phyloP scores from a whole-genome alignment of 2,329 filamentous ascomycete species.

The Atkinsonella hypoxylon region DNA sequence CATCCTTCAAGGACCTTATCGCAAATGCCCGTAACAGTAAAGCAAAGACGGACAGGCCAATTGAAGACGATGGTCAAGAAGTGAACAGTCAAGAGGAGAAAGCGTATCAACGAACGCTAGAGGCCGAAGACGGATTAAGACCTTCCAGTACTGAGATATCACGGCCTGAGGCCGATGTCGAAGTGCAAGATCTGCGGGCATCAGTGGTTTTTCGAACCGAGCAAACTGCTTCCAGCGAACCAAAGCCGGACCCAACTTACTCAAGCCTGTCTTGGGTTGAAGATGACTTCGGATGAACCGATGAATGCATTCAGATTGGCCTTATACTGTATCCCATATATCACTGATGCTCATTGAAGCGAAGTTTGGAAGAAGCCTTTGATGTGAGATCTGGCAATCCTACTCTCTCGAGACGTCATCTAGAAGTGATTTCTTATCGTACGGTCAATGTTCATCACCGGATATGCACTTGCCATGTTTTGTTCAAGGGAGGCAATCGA shows the following conservation, averaged over 20 bases:
- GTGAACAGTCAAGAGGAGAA: not conserved
- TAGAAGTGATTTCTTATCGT: too few species aligned
- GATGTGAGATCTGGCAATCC: too few species aligned
- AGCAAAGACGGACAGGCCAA: conserved; percentile 25
- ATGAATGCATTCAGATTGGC: not conserved
- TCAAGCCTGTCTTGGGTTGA: not conserved
- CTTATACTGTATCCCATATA: not conserved
- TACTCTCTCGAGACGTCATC: too few species aligned
- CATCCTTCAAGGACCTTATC: conserved; percentile 70
- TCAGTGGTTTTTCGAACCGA: not conserved
- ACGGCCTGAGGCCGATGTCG: not conserved
- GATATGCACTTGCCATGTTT: not conserved
- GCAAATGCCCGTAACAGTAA: conserved; percentile 46
- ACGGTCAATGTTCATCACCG: not conserved
- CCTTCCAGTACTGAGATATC: not conserved
- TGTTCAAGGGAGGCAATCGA: not conserved
- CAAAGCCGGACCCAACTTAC: not conserved
- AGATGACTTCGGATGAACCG: not conserved
- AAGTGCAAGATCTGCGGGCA: not conserved
- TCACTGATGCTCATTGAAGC: not conserved
- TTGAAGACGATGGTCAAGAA: conserved; percentile 1
- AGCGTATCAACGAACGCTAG: not conserved
- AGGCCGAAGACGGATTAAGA: not conserved
- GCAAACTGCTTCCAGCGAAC: not conserved
- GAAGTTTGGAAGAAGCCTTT: not conserved